Evolutionary conservation across 2,329 filamentous ascomycete genomes (phyloP), one percentile per base, ranked within the genome.

Genomic region (Apiospora pterosperma): DNA sequence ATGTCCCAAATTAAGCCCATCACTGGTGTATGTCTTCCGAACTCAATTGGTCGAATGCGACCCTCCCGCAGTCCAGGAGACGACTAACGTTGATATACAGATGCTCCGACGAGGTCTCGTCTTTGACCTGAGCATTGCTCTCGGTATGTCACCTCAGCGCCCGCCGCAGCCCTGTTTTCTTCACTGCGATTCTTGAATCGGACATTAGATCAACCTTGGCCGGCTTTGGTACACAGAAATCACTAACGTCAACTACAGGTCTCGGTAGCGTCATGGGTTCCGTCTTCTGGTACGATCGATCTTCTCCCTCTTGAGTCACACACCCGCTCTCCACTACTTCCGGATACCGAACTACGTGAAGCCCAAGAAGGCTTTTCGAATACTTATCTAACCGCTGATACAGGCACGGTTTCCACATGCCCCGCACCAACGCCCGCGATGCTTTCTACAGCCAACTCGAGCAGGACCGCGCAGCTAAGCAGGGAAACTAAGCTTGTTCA

Each of bases 391-490:
- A 55, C 48, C 25, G 7, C 16, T 21, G 16, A 55, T 34, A 68
- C 69, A 88, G 85, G 85, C 85, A 88, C 81, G 85, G 86, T 76
- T 88, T 76, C 80, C 86, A 88, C 80, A 78, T 87, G 73, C 86
- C 85, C 70, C 85, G 85, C 76, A 87, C 84, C 73, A 76, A 82
- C 73, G 81, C 80, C 69, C 85, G 86, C 74, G 86, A 88, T 78
- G 78, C 78, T 76, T 83, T 81, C 82, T 88, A 88, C 81, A 76
- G 77, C 77, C 81, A 85, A 78, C 78, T 87, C 67, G 86, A 88
- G 80, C 80, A 82, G 71, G 77, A 86, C 77, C 84, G 85, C 65
- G 83, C 83, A 64, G 78, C 75, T 8, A 75, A 68, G 69, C 64
- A 64, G 39, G 67, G 63, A 16, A 67, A 66, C 48, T 72, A 71